phyloP scores from a whole-genome alignment of 305 asterid species.

The Fraxinus nigra region DNA sequence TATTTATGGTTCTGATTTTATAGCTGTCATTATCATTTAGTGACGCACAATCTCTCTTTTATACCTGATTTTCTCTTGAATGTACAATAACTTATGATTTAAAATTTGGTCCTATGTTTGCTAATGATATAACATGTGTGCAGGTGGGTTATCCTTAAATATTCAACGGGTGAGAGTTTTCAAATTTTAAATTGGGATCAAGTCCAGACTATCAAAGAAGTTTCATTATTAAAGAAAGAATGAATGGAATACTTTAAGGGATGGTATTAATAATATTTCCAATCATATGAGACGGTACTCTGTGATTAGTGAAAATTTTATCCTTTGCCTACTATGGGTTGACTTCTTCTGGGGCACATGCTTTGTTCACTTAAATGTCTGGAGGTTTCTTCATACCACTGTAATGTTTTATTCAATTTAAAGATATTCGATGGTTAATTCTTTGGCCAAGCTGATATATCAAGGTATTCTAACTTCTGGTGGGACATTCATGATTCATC shows the following conservation, averaged over 20 bases:
- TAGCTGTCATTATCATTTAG: not conserved
- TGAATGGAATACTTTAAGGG: not conserved
- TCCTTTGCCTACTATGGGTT: not conserved
- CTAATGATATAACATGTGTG: not conserved
- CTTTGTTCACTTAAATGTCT: not conserved
- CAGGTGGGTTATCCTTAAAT: not conserved
- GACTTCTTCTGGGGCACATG: not conserved
- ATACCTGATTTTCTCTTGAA: not conserved
- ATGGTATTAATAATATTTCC: not conserved
- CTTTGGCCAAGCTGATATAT: not conserved
- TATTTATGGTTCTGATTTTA: constrained; percentile 11
- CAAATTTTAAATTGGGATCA: not conserved
- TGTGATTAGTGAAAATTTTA: not conserved
- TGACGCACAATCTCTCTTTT: not conserved
- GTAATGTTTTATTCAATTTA: not conserved
- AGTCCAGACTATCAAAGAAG: not conserved
- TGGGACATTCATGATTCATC: not conserved
- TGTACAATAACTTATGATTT: not conserved
- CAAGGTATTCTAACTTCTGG: not conserved
- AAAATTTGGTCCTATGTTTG: not conserved
- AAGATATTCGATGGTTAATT: constrained; percentile 1
- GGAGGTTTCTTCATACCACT: not conserved
- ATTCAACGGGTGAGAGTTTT: not conserved
- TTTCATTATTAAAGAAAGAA: not conserved
- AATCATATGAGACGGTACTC: not conserved